Base-by-base conservation (phyloP, 345 rosid genomes). In the Psidium guajava region DNA sequence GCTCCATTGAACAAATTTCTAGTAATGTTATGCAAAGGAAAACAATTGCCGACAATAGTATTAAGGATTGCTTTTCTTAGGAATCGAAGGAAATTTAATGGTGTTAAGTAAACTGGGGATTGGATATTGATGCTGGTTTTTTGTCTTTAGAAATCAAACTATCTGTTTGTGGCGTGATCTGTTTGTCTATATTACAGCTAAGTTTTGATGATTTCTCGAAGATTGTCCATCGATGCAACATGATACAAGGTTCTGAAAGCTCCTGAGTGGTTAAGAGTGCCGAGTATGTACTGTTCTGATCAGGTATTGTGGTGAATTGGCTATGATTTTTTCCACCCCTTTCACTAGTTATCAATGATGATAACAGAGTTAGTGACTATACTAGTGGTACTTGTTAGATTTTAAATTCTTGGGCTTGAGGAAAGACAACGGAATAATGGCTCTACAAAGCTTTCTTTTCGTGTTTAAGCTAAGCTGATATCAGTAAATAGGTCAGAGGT, bases 1-100 rank as follows among this genome's bases (percentile, higher is more conserved):
- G 85, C 49, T 32, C 92, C 90, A 85, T 90, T 93, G 69, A 95
- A 95, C 3, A 64, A 27, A n/a, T 88, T 92, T 40, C 93, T 94
- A 84, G 96, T 94, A 90, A 92, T 96, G 88, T 87, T 85, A 5
- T 94, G 98, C 98, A 88, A 93, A 51, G 91, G 93, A 83, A 89
- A 83, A 97, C 93, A 88, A 87, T 95, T 84, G 88, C 90, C 47
- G 93, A 91, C 91, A 95, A 4, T 64, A 64, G 77, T 1, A 64
- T 28, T 64, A 15, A 28, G 42, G 42, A 64, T 64, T 64, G 40
- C 22, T 64, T 64, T 64, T 64, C 75, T 28, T 13, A 52, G 54
- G 18, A 14, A 52, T 53, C 20, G 16, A 14, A 7, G 6, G 54
- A 53, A 53, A 53, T 53, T 53, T 14, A 53, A 53, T 15, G 54